Evolutionary conservation across 164 flowering plant species (phyloP).

Genomic region (Annona cherimola): DNA sequence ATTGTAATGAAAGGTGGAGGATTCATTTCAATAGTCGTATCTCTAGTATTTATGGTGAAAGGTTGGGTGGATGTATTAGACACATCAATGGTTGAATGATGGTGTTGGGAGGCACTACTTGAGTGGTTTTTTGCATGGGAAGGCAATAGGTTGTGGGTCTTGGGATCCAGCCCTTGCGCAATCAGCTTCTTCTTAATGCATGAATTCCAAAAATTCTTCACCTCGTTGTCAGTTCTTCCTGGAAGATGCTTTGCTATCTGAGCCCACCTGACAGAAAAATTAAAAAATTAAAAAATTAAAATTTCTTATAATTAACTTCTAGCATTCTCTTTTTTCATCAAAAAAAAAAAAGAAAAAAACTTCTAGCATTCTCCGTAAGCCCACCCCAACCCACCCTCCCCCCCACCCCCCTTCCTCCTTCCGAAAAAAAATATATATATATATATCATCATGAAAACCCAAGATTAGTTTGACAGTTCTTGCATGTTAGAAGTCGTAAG

Average conservation of each 20-base stretch:
- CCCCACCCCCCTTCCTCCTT: no score
- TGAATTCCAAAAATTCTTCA: conserved; percentile 69
- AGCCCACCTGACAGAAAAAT: conserved; percentile 42
- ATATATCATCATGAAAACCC: no score
- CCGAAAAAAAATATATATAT: no score
- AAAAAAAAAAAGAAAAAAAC: no score
- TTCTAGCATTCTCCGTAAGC: no score
- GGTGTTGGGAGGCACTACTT: conserved; percentile 17
- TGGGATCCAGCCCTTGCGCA: conserved; percentile 61
- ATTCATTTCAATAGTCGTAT: conserved; percentile 5
- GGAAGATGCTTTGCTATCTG: conserved; percentile 66
- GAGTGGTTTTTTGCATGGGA: conserved; percentile 17
- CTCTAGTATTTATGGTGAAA: conserved; percentile 18
- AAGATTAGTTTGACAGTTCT: no score
- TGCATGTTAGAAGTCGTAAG: no score
- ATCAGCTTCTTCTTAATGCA: conserved; percentile 67
- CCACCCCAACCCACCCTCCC: no score
- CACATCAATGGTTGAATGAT: conserved; percentile 5
- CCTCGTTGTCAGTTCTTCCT: conserved; percentile 67
- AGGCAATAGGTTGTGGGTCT: conserved; percentile 46
- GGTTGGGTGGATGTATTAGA: neutral
- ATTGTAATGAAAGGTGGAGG: conserved; percentile 14
- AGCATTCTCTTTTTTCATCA: neutral
- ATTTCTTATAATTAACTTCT: no score
- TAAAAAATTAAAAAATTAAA: neutral